A percentile compares a stretch with the other conserved stretches of the same genome.
phyloP scores from a whole-genome alignment of 805 yeast species.

The Sugiyamaella boreocaroliniensis region DNA sequence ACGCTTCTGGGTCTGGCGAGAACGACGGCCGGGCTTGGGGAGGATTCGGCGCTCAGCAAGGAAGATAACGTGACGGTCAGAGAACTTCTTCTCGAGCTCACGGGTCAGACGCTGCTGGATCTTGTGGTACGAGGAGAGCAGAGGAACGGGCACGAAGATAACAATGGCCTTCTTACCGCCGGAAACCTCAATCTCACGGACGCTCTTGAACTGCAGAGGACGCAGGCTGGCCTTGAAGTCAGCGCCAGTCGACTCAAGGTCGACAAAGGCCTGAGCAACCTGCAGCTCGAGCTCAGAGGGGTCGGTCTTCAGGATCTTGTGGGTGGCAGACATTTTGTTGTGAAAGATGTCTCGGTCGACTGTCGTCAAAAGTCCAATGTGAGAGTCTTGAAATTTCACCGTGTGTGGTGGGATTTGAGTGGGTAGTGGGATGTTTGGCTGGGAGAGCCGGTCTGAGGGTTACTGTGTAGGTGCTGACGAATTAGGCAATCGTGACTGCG shows the following conservation, averaged over 20 bases:
- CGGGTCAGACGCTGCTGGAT: constrained; percentile 90
- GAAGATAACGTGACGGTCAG: constrained; percentile 99
- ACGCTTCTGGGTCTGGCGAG: constrained; percentile 95
- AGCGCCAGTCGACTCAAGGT: constrained; percentile 87
- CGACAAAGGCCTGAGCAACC: constrained; percentile 97
- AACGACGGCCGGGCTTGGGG: constrained; percentile 95
- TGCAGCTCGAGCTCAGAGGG: constrained; percentile 99
- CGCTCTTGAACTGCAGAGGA: constrained; percentile 97
- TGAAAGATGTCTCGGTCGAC: constrained; percentile 2
- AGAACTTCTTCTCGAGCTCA: constrained; percentile 99
- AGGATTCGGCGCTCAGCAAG: constrained; percentile 99
- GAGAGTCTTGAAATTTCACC: background rate
- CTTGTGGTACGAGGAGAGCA: constrained; percentile 96
- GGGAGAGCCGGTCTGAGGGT: background rate
- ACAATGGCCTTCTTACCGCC: constrained; percentile 99
- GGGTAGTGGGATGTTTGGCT: background rate
- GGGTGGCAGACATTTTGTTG: constrained; percentile 82
- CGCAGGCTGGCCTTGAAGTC: constrained; percentile 97
- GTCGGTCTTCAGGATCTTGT: constrained; percentile 87
- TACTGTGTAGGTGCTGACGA: background rate
- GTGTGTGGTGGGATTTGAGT: background rate
- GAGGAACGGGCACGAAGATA: constrained; percentile 97
- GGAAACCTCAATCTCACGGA: constrained; percentile 94
- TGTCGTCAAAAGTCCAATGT: background rate
- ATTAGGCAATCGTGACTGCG: background rate